Percentiles rank a stretch among this genome's conserved stretches.
Conservation (phyloP, 768 basidiomycete genomes). For the Mycena rosella region DNA sequence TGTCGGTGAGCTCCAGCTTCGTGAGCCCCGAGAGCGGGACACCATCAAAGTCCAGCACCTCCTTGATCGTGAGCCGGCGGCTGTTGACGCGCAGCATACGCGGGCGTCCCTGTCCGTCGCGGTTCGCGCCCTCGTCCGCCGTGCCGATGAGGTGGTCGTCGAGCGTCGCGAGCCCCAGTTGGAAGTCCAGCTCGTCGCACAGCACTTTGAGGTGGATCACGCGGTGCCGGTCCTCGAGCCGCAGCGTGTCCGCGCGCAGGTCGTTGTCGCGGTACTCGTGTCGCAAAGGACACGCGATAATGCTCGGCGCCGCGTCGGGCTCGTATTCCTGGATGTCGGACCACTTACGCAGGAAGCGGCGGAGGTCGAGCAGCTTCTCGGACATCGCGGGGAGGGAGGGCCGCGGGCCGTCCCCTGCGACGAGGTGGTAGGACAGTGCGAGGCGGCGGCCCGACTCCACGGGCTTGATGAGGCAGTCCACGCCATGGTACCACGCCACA, state of each 20-base stretch:
- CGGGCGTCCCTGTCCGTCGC: constrained; percentile 33
- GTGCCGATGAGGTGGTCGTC: constrained; percentile 37
- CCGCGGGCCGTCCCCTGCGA: constrained; percentile 23
- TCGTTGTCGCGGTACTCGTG: constrained; percentile 35
- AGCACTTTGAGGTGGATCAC: constrained; percentile 34
- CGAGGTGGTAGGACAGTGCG: constrained; percentile 30
- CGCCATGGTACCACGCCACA: constrained; percentile 35
- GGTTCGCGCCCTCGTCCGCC: constrained; percentile 27
- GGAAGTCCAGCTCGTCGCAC: constrained; percentile 34
- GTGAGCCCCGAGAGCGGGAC: constrained; percentile 24
- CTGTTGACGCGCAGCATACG: constrained; percentile 34
- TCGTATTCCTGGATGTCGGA: constrained; percentile 34
- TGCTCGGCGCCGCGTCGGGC: constrained; percentile 31
- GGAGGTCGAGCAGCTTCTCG: constrained; percentile 32
- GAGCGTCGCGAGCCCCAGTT: constrained; percentile 36
- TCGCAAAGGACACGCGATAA: constrained; percentile 32
- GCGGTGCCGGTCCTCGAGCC: constrained; percentile 35
- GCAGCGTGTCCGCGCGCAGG: constrained; percentile 34
- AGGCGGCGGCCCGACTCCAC: constrained; percentile 37
- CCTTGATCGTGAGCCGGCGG: constrained; percentile 36
- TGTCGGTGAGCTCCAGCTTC: constrained; percentile 31
- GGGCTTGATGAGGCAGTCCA: constrained; percentile 35
- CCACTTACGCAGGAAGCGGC: constrained; percentile 35
- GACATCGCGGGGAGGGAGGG: constrained; percentile 30
- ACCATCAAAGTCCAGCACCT: constrained; percentile 38